A percentile compares a stretch with the other conserved stretches of the same genome.
These are phyloP conservation scores for Zasmidium citrigriseum DNA, from an alignment of 2,329 filamentous ascomycete genomes.

Conservation along the genomic window DNA sequence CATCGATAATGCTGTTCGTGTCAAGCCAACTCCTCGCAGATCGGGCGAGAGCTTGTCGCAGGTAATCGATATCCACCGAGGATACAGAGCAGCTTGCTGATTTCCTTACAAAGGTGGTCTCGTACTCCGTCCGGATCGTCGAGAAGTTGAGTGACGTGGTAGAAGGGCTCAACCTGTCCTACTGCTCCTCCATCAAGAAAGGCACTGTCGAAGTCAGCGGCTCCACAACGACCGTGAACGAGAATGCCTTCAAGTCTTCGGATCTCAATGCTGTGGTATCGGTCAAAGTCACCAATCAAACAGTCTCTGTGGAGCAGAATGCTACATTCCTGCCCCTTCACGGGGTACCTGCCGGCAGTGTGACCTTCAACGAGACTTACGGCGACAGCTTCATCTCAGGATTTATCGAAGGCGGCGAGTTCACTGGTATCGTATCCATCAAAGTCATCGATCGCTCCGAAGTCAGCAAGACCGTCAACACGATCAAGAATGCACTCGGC, in stretches of 20 bases:
- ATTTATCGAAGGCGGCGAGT: conserved; percentile 11
- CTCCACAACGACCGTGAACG: neutral
- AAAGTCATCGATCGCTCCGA: too few relatives aligned
- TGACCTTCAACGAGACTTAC: conserved; percentile 5
- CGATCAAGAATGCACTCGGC: neutral
- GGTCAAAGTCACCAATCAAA: conserved; percentile 11
- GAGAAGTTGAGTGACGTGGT: neutral
- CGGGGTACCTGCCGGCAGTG: neutral
- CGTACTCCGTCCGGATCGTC: neutral
- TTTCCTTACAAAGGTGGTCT: neutral
- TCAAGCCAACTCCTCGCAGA: too few relatives aligned
- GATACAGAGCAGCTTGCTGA: too few relatives aligned
- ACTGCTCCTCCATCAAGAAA: neutral
- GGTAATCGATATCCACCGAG: too few relatives aligned
- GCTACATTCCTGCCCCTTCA: neutral
- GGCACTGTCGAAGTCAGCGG: neutral
- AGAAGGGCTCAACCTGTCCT: neutral
- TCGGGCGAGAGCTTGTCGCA: too few relatives aligned
- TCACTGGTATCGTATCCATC: conserved; percentile 7
- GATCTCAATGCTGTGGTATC: conserved; percentile 4
- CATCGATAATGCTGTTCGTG: too few relatives aligned
- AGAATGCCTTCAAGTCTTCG: neutral
- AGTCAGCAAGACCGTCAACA: neutral
- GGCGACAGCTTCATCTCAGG: conserved; percentile 12
- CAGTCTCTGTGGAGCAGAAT: neutral